A percentile compares a stretch with the other conserved stretches of the same genome.
Conservation (phyloP, 352 stramenopile genomes). For the Globisporangium orthogonon region DNA sequence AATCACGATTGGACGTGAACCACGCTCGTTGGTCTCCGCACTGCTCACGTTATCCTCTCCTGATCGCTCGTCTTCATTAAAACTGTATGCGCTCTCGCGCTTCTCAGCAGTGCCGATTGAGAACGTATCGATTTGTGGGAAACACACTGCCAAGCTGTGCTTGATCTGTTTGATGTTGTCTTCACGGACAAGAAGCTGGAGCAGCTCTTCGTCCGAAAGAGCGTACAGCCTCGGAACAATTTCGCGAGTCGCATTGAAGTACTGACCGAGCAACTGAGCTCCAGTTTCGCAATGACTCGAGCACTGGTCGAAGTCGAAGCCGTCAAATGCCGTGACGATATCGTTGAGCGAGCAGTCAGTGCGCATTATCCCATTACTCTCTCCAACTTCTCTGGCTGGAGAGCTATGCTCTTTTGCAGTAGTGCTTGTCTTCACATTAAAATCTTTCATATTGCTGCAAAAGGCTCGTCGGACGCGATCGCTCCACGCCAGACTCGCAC, state of each 20-base stretch:
- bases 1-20: constrained; percentile 4
- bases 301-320: constrained; percentile 47
- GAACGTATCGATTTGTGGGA: constrained; percentile 33
- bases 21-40: background rate
- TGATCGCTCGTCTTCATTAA: background rate
- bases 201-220: constrained; percentile 29
- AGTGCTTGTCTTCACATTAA: background rate
- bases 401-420: background rate
- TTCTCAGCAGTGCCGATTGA: constrained; percentile 8
- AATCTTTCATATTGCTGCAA: constrained; percentile 1
- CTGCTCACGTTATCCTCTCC: background rate
- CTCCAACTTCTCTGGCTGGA: background rate
- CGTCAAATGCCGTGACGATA: constrained; percentile 36
- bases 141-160: constrained; percentile 27
- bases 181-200: constrained; percentile 35
- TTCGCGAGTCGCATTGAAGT: constrained; percentile 28
- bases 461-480: constrained; percentile 9
- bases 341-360: constrained; percentile 27
- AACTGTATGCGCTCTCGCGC: background rate
- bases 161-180: constrained; percentile 25
- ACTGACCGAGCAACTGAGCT: constrained; percentile 28
- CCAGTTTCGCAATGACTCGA: constrained; percentile 30
- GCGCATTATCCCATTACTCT: constrained; percentile 3
- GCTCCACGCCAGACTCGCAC: constrained; percentile 5
- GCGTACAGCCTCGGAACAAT: constrained; percentile 34